Evolutionary conservation across 345 rosid species (phyloP).

Genomic region (Linum trigynum): DNA sequence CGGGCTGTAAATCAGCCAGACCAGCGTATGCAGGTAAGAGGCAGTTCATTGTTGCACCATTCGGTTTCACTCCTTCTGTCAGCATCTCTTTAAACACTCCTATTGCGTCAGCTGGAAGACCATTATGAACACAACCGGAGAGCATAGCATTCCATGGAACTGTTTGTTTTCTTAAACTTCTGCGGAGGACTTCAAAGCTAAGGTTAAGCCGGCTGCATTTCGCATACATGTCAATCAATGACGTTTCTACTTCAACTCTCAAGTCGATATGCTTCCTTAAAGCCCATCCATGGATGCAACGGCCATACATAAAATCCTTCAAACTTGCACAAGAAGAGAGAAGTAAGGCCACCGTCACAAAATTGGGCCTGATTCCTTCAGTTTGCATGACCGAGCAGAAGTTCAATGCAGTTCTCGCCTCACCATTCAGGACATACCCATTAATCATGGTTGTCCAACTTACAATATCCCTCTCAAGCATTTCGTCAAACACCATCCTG

Average conservation of each 20-base stretch:
- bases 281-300: constrained; percentile 71
- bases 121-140: constrained; percentile 24
- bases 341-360: constrained; percentile 56
- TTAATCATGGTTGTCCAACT: constrained; percentile 64
- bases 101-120: background rate
- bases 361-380: constrained; percentile 43
- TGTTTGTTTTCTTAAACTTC: constrained; percentile 40
- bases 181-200: constrained; percentile 44
- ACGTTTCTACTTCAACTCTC: constrained; percentile 50
- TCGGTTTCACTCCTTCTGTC: background rate
- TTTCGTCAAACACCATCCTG: constrained; percentile 41
- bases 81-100: background rate
- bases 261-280: constrained; percentile 39
- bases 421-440: constrained; percentile 40
- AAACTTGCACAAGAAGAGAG: constrained; percentile 55
- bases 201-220: constrained; percentile 46
- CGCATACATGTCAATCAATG: constrained; percentile 83
- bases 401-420: constrained; percentile 31
- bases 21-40: background rate
- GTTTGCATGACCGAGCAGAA: constrained; percentile 44
- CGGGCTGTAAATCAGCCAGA: background rate
- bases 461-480: constrained; percentile 46
- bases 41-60: background rate
- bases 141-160: constrained; percentile 71
- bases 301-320: constrained; percentile 37